These are phyloP conservation scores for Trichoderma asperelloides DNA, from an alignment of 495 filamentous ascomycete genomes.

Conservation along the genomic window DNA sequence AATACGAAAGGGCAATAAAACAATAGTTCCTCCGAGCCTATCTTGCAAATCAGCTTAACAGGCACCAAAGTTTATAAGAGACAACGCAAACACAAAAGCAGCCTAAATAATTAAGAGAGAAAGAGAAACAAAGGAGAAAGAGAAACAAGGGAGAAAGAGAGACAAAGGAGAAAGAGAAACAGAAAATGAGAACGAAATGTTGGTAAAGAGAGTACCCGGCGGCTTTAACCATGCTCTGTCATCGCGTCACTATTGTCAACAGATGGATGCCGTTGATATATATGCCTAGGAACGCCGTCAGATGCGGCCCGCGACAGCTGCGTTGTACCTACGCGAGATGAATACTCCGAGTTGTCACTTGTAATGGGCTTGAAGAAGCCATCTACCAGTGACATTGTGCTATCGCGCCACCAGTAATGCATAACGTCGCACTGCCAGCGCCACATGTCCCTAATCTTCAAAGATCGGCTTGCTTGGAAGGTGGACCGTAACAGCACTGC, in stretches of 20 bases:
- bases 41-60: neutral
- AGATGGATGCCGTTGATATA: neutral
- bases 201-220: neutral
- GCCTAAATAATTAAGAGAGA: neutral
- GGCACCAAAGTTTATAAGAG: neutral
- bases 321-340: neutral
- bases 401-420: constrained; percentile 32
- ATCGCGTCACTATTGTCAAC: neutral
- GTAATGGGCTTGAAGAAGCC: neutral
- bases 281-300: neutral
- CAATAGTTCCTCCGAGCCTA: neutral
- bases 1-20: neutral
- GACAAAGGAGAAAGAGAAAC: neutral
- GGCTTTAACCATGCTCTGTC: neutral
- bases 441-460: constrained; percentile 29
- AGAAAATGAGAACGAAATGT: neutral
- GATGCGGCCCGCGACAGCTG: constrained; percentile 3
- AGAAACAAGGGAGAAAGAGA: neutral
- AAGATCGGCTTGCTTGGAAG: constrained; percentile 18
- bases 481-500: constrained; percentile 32
- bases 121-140: neutral
- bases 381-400: constrained; percentile 1
- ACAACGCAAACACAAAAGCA: neutral
- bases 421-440: constrained; percentile 40
- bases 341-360: constrained; percentile 6